Percentiles rank a stretch among this genome's conserved stretches.
phyloP scores from a whole-genome alignment of 441 rosid species.

The Aleurites moluccanus region DNA sequence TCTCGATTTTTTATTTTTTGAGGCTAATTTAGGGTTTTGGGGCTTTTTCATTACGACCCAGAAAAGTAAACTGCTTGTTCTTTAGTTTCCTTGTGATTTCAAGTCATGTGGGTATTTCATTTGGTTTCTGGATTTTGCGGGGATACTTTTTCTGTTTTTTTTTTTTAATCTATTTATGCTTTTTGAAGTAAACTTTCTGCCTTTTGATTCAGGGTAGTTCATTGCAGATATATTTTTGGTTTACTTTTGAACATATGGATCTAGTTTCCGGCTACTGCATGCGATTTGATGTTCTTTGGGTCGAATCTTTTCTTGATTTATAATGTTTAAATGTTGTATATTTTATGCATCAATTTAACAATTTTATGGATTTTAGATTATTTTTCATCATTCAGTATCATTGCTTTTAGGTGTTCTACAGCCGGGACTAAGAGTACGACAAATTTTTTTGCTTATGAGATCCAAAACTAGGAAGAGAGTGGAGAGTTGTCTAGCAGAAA shows the following conservation, averaged over 20 bases:
- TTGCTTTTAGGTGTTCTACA: background rate
- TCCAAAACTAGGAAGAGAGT: background rate
- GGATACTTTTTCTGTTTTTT: background rate
- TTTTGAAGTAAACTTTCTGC: slow-evolving; percentile 2
- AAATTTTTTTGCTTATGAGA: background rate
- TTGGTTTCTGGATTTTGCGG: background rate
- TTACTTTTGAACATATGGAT: slow-evolving; percentile 3
- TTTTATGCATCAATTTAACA: background rate
- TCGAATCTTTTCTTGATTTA: background rate
- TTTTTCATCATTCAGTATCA: background rate
- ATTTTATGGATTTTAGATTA: background rate
- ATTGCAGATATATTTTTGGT: background rate
- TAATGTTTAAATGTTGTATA: background rate
- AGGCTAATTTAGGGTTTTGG: slow-evolving; percentile 7
- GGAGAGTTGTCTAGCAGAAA: background rate
- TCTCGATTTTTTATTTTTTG: slow-evolving; percentile 1
- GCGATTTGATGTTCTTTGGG: background rate
- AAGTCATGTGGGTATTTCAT: slow-evolving; percentile 1
- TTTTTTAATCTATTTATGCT: no score
- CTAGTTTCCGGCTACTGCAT: background rate
- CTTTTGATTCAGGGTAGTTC: background rate
- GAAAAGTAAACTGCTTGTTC: slow-evolving; percentile 14
- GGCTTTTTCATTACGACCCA: slow-evolving; percentile 13
- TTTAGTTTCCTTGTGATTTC: background rate
- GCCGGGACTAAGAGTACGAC: background rate